Percentiles rank a stretch among this genome's conserved stretches.
Conservation (phyloP, 148 eudicot genomes). For the Fagopyrum homotropicum region DNA sequence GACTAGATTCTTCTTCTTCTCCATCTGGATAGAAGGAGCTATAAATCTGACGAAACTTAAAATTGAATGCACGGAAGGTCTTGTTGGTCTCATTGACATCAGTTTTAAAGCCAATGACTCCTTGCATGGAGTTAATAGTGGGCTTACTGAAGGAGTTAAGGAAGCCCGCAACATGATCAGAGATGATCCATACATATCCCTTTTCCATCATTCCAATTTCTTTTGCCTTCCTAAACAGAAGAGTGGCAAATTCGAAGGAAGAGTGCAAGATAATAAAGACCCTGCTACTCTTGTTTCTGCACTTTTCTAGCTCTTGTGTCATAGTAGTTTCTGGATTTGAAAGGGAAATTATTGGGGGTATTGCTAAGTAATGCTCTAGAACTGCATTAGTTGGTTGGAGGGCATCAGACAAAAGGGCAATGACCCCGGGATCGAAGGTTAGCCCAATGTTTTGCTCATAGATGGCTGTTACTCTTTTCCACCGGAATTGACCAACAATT, state of each 20-base stretch:
- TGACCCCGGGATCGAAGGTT: slow-evolving; percentile 11
- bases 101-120: background rate
- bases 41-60: background rate
- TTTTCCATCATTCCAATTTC: slow-evolving; percentile 8
- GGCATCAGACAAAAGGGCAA: slow-evolving; percentile 6
- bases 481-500: slow-evolving; percentile 7
- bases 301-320: background rate
- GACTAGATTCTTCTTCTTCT: background rate
- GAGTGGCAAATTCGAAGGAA: slow-evolving; percentile 7
- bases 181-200: slow-evolving; percentile 10
- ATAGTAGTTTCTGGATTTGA: background rate
- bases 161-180: background rate
- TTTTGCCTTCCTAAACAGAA: background rate
- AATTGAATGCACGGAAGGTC: background rate
- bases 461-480: background rate
- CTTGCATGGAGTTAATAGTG: slow-evolving; percentile 6
- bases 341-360: background rate
- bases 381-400: background rate
- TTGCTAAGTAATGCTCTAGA: background rate
- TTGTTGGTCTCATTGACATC: slow-evolving; percentile 3
- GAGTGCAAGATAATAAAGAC: slow-evolving; percentile 2
- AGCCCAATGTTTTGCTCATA: slow-evolving; percentile 1
- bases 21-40: background rate
- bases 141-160: slow-evolving; percentile 10
- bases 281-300: slow-evolving; percentile 6